Conservation (phyloP, 1,139 yeast species). For the Diutina neorugosa region DNA sequence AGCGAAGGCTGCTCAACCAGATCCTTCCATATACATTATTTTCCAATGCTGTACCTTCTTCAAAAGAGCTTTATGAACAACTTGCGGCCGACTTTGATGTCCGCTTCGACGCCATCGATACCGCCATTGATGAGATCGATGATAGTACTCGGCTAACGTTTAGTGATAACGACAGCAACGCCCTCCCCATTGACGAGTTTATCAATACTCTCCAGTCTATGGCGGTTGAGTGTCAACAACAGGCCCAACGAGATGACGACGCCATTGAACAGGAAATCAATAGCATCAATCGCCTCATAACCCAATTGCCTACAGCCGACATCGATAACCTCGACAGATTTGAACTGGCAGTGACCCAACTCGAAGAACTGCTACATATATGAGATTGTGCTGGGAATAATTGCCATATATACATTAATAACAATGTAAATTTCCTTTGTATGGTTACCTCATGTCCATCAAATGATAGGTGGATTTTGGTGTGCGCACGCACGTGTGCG, state of each 20-base stretch:
- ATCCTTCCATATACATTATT: neutral
- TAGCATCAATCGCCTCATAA: neutral
- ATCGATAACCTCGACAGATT: neutral
- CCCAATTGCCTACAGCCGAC: neutral
- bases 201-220: neutral
- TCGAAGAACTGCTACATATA: neutral
- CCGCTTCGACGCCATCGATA: neutral
- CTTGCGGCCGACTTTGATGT: neutral
- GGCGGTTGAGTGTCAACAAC: neutral
- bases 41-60: neutral
- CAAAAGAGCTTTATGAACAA: neutral
- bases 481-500: neutral
- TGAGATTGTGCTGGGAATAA: neutral
- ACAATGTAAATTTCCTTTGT: no score
- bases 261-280: neutral
- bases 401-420: no score
- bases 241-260: neutral
- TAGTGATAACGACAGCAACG: neutral
- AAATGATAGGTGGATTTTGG: no score
- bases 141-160: neutral
- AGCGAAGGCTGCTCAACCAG: neutral
- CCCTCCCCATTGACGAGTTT: neutral
- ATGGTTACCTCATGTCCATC: no score
- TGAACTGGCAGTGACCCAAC: neutral
- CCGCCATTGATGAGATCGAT: neutral